Conservation (phyloP, 164 flowering plant species). For the Euptelea pleiosperma region DNA sequence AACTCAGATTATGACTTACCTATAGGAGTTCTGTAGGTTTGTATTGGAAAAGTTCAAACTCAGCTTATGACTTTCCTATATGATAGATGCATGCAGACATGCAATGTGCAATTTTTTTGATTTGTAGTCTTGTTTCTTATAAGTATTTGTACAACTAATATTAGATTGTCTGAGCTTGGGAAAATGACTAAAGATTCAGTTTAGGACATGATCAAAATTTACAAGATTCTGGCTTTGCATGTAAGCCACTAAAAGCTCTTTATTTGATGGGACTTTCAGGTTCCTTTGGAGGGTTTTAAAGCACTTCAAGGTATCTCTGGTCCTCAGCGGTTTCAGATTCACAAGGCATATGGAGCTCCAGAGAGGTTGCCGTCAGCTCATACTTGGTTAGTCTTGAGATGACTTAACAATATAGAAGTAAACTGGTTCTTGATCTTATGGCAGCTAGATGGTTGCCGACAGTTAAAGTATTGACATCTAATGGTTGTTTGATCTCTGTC, state of each 20-base stretch:
- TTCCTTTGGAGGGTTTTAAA: constrained; percentile 93
- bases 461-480: no score
- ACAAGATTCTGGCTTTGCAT: background rate
- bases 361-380: constrained; percentile 96
- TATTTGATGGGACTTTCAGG: constrained; percentile 39
- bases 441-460: background rate
- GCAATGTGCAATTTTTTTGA: no score
- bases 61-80: no score
- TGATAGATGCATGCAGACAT: no score
- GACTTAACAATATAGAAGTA: background rate
- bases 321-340: constrained; percentile 92
- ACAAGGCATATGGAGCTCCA: constrained; percentile 97
- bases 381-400: constrained; percentile 64
- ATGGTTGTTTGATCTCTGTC: background rate
- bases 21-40: no score
- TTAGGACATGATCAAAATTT: background rate
- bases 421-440: background rate
- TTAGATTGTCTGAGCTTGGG: no score
- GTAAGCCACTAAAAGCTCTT: background rate
- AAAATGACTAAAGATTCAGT: no score
- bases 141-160: no score
- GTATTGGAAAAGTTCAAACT: no score
- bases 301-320: constrained; percentile 97
- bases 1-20: no score
- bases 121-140: no score